Evolutionary conservation across 768 basidiomycete species (phyloP), one percentile per base, ranked within the genome.

Genomic region (Ephemerocybe angulata): DNA sequence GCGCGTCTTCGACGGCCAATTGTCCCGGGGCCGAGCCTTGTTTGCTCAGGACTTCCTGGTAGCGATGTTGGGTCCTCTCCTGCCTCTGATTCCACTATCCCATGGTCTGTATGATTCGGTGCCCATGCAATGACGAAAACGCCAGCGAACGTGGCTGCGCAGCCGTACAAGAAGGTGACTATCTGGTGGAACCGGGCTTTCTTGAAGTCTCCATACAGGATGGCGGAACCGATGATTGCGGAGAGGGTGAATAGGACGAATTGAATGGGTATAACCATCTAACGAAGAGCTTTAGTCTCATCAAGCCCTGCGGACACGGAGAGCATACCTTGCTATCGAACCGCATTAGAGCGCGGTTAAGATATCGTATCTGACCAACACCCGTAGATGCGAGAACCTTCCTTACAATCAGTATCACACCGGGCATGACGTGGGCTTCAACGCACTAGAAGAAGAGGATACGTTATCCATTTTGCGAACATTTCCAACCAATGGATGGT

Each of bases 181-280:
- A 90, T 80, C 63, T 88, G 83, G 66, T 93, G 88, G 66, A 93
- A 89, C 10, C 82, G 80, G 12, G 90, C 85, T 57, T 82, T 83
- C 60, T 83, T 79, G 72, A 99, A 99, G 69, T 99, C 96, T 24
- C 91, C 88, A 65, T 96, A 99, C 1, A 99, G 79, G 15, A 99
- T 86, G 1, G 91, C 93, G 3, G 93, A 95, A 25, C 95, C 96
- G 53, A 90, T 74, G 61, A 99, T 95, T 4, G 92, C 93, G 4
- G 91, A 93, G 31, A 98, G 76, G 24, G 91, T 95, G 74, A 98
- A 98, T 53, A 93, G 78, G 28, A 96, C 93, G 67, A 97, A 98
- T 75, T 98, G 95, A 13, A 86, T 87, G 4, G 95, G 96, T 59
- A 98, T 92, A 24, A 98, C 95, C 50, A 87, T 80, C 90, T 92